These are phyloP conservation scores for Eucalyptus curtisii DNA, from an alignment of 345 rosid genomes.

Conservation along the genomic window DNA sequence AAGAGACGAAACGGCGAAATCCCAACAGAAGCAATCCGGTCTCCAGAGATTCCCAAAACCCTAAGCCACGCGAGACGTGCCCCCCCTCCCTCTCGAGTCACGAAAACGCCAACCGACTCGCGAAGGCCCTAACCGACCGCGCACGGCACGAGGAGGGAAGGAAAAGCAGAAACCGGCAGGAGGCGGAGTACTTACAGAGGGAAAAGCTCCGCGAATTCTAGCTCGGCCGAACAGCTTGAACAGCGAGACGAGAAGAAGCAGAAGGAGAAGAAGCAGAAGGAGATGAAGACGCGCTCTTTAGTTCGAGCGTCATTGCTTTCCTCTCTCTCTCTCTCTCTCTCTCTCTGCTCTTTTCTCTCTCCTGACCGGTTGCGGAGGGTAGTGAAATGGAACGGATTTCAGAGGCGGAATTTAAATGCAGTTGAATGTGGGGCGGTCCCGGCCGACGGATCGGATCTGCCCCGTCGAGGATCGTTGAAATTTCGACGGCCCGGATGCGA, in stretches of 20 bases:
- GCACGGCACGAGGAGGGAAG: neutral
- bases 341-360: neutral
- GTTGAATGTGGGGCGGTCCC: conserved; percentile 16
- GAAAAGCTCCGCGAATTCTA: neutral
- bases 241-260: neutral
- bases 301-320: neutral
- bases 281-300: neutral
- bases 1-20: neutral
- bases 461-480: neutral
- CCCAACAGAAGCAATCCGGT: neutral
- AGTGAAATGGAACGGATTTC: conserved; percentile 32
- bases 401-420: conserved; percentile 57
- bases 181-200: neutral
- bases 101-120: neutral
- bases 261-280: neutral
- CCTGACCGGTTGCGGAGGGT: neutral
- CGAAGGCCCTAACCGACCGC: neutral
- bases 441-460: conserved; percentile 36
- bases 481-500: conserved; percentile 3
- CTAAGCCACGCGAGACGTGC: neutral
- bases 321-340: neutral
- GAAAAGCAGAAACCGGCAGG: neutral
- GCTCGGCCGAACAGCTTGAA: neutral
- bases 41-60: neutral
- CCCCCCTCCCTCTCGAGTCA: neutral